Evolutionary conservation across 2,329 filamentous ascomycete species (phyloP).

Genomic region (Scedosporium aurantiacum): DNA sequence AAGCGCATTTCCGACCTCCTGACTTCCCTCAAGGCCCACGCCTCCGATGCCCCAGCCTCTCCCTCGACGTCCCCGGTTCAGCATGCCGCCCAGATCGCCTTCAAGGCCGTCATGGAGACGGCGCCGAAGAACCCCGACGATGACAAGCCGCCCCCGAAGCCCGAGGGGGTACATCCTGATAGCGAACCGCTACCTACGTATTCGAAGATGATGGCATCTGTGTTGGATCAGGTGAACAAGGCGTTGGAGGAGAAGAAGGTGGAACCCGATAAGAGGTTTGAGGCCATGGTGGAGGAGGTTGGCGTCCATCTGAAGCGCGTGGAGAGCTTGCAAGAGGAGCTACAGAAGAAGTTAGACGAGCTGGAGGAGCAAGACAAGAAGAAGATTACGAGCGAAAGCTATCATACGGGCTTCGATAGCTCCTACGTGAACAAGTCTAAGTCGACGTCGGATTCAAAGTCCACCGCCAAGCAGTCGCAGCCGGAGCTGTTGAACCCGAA

Average conservation of each 20-base stretch:
- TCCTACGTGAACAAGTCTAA: conserved; percentile 63
- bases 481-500: conserved; percentile 52
- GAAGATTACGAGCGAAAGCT: conserved; percentile 89
- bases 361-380: conserved; percentile 73
- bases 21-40: conserved; percentile 61
- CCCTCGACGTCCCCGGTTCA: conserved; percentile 30
- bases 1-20: conserved; percentile 73
- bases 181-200: conserved; percentile 70
- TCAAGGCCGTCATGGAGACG: conserved; percentile 78
- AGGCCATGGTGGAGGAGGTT: conserved; percentile 69
- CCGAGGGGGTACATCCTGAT: conserved; percentile 67
- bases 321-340: conserved; percentile 61
- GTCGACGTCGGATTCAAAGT: conserved; percentile 15
- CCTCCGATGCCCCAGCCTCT: conserved; percentile 40
- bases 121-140: conserved; percentile 57
- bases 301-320: conserved; percentile 69
- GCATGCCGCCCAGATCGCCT: conserved; percentile 71
- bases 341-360: conserved; percentile 62
- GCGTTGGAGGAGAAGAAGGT: conserved; percentile 67
- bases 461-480: conserved; percentile 35
- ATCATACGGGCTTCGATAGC: conserved; percentile 83
- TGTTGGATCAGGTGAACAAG: conserved; percentile 86
- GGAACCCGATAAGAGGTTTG: conserved; percentile 52
- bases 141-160: conserved; percentile 61
- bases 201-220: conserved; percentile 95